Conservation (phyloP, 805 yeast species). For the Tetrapisispora namnaoensis region DNA sequence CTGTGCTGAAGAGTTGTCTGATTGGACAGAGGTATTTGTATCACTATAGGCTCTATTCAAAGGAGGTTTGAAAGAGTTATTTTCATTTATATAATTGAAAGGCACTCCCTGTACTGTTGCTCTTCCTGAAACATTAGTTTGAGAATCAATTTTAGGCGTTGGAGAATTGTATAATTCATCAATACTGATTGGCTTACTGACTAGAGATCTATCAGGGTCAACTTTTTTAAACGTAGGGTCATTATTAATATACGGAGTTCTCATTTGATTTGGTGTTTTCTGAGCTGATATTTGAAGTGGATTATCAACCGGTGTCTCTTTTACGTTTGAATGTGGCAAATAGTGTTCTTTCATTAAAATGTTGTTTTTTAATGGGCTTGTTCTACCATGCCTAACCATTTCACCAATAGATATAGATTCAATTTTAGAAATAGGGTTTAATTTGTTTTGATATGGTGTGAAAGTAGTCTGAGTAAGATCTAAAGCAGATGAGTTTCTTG, state of each 20-base stretch:
- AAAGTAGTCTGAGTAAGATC: conserved; percentile 27
- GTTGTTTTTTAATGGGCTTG: not conserved
- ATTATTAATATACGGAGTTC: not conserved
- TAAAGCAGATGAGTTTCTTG: conserved; percentile 41
- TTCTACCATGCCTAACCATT: not conserved
- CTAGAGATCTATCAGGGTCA: not conserved
- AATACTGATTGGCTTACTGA: not conserved
- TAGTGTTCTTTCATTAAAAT: not conserved
- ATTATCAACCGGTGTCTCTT: not conserved
- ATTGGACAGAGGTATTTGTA: not conserved
- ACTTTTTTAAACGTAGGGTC: not conserved
- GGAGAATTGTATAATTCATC: not conserved
- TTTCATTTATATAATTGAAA: not conserved
- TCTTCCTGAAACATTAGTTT: not conserved
- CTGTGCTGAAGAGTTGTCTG: not conserved
- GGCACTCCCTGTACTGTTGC: not conserved
- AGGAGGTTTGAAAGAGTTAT: not conserved
- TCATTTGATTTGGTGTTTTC: not conserved
- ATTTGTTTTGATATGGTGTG: conserved; percentile 14
- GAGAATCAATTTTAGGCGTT: not conserved
- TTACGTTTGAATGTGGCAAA: not conserved
- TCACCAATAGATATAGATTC: not conserved
- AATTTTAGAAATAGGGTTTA: conserved; percentile 3
- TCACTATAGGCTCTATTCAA: not conserved
- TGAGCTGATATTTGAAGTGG: not conserved